These are phyloP conservation scores for Aspergillus nidulans DNA, from an alignment of 495 filamentous ascomycete species.

Conservation along the genomic window DNA sequence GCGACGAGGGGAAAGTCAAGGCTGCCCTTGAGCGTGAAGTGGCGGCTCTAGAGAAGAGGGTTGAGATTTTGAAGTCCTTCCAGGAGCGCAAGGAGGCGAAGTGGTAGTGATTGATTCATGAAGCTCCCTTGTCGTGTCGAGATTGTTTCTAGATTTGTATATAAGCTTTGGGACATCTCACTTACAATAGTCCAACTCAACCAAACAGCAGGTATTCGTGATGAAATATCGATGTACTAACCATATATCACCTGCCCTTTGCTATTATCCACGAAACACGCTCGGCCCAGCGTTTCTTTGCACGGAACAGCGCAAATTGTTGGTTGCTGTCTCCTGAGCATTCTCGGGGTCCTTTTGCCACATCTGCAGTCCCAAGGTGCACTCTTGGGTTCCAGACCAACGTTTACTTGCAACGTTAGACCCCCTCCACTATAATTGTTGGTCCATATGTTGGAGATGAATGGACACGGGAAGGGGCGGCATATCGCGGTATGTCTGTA, in stretches of 20 bases:
- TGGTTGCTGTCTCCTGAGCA: background rate
- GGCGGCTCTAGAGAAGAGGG: constrained; percentile 65
- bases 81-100: constrained; percentile 63
- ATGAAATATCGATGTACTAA: background rate
- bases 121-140: background rate
- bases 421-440: too few species aligned
- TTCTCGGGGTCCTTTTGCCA: background rate
- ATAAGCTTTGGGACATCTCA: constrained; percentile 5
- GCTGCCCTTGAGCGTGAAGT: constrained; percentile 65
- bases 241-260: background rate
- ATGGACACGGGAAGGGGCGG: too few species aligned
- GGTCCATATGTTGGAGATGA: too few species aligned
- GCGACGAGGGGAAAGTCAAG: constrained; percentile 53
- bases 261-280: background rate
- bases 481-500: too few species aligned
- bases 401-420: too few species aligned
- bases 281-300: background rate
- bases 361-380: background rate
- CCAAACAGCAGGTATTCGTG: background rate
- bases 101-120: constrained; percentile 45
- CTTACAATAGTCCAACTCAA: constrained; percentile 7
- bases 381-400: background rate
- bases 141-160: constrained; percentile 6
- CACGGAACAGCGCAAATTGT: background rate
- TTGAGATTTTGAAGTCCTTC: constrained; percentile 71